Conservation (phyloP, 78 protist species). For the Capsaspora owczarzaki region DNA sequence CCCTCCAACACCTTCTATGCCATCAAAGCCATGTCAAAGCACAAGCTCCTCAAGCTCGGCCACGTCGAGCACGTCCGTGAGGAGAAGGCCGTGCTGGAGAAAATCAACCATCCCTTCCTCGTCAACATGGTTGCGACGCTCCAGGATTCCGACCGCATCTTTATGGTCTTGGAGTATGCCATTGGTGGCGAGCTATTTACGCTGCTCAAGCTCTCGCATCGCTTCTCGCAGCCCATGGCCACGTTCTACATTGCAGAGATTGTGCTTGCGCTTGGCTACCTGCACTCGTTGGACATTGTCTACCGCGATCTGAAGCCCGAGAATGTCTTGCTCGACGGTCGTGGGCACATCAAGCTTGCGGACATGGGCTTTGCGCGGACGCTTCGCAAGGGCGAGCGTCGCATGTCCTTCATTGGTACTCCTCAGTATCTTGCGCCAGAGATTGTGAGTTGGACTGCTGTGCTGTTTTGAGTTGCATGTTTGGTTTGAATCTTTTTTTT, state of each 20-base stretch:
- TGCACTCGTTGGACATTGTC: conserved; percentile 18
- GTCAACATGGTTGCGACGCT: conserved; percentile 38
- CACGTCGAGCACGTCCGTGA: conserved; percentile 27
- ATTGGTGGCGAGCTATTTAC: conserved; percentile 77
- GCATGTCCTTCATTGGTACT: conserved; percentile 46
- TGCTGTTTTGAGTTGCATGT: conserved; percentile 15
- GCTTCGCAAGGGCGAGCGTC: not conserved
- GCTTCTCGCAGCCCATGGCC: conserved; percentile 39
- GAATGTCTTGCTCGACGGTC: conserved; percentile 12
- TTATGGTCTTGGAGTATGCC: conserved; percentile 62
- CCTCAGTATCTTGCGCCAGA: conserved; percentile 78
- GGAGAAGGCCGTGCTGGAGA: conserved; percentile 45
- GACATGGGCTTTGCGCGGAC: not conserved
- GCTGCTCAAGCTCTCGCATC: conserved; percentile 41
- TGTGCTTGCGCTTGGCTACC: conserved; percentile 73
- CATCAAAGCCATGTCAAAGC: conserved; percentile 56
- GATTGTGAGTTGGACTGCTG: conserved; percentile 16
- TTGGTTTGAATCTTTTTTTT: too few relatives aligned
- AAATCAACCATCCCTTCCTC: conserved; percentile 48
- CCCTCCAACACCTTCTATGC: conserved; percentile 32
- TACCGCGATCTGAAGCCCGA: conserved; percentile 36
- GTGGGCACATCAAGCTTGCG: not conserved
- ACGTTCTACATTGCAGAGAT: conserved; percentile 78
- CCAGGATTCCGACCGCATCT: conserved; percentile 50
- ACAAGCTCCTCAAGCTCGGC: conserved; percentile 28